Evolutionary conservation across 2,329 filamentous ascomycete species (phyloP).

Genomic region (Trichophyton mentagrophytes): DNA sequence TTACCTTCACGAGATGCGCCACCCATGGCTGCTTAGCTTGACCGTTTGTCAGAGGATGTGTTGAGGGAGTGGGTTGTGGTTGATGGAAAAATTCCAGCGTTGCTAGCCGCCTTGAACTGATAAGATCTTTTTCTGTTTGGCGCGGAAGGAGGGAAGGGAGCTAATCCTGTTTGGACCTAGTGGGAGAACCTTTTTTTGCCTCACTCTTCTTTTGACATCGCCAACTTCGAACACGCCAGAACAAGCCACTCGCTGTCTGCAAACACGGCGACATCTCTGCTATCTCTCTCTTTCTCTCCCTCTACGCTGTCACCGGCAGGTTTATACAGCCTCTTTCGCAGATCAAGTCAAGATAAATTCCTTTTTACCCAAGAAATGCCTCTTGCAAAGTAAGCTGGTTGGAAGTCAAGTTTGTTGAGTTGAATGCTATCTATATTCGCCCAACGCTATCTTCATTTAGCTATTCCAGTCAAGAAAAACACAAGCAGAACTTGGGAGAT

Average conservation of each 20-base stretch:
- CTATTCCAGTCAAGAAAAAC: slow-evolving; percentile 3
- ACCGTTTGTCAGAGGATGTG: background rate
- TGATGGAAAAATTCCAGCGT: background rate
- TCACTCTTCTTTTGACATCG: background rate
- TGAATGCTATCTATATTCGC: slow-evolving; percentile 8
- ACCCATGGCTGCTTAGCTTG: slow-evolving; percentile 41
- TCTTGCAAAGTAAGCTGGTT: slow-evolving; percentile 16
- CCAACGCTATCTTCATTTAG: slow-evolving; percentile 8
- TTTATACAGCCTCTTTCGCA: background rate
- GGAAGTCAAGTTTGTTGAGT: slow-evolving; percentile 12
- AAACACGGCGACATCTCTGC: background rate
- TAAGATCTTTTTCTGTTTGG: background rate
- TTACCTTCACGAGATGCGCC: slow-evolving; percentile 54
- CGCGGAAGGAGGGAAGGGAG: background rate
- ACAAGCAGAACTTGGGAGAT: slow-evolving; percentile 2
- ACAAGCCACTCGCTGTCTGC: background rate
- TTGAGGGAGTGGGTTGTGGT: background rate
- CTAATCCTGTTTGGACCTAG: background rate
- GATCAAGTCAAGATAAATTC: background rate
- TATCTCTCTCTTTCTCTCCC: background rate
- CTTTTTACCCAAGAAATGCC: background rate
- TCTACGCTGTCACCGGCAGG: background rate
- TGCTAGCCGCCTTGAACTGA: background rate
- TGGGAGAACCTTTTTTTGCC: background rate
- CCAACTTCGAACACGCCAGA: background rate